Evolutionary conservation across 2,329 filamentous ascomycete genomes (phyloP).

Genomic region (Fusarium metavorans): DNA sequence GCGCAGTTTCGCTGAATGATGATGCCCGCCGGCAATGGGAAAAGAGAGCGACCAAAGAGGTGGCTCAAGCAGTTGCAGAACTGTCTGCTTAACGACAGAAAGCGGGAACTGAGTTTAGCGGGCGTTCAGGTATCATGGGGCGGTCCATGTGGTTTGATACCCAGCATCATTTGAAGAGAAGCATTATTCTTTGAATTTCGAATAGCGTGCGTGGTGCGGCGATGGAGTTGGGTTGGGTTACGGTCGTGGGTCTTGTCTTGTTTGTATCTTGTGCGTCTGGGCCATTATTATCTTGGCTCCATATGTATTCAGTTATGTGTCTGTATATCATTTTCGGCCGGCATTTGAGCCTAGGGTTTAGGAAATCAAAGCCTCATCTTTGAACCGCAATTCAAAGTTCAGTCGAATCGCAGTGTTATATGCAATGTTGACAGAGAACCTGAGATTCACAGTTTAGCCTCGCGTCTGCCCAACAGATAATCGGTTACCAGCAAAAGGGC

Average conservation of each 20-base stretch:
- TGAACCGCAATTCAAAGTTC: not conserved
- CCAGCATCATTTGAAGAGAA: conserved; percentile 47
- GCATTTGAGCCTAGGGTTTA: conserved; percentile 26
- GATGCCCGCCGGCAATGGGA: conserved; percentile 78
- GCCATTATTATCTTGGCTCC: conserved; percentile 24
- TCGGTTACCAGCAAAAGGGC: not conserved
- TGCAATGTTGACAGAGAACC: conserved; percentile 2
- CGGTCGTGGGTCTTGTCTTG: conserved; percentile 18
- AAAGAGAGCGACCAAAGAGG: conserved; percentile 81
- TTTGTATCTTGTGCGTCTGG: conserved; percentile 31
- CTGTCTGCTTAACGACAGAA: conserved; percentile 58
- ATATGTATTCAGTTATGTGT: conserved; percentile 37
- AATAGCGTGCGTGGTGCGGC: conserved; percentile 43
- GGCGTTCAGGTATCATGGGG: conserved; percentile 48
- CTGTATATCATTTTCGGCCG: conserved; percentile 33
- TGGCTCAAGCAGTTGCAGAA: conserved; percentile 77
- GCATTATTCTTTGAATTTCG: conserved; percentile 44
- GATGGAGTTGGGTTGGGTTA: conserved; percentile 38
- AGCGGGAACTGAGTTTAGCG: conserved; percentile 41
- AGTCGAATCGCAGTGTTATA: not conserved
- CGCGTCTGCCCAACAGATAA: not conserved
- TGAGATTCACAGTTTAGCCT: conserved; percentile 15
- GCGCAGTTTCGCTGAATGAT: conserved; percentile 70
- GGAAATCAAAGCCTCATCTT: conserved; percentile 14
- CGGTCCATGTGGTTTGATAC: conserved; percentile 49